phyloP scores from a whole-genome alignment of 225 moss, liverwort and hornwort genomes.

The Pseudisothecium myosuroides region DNA sequence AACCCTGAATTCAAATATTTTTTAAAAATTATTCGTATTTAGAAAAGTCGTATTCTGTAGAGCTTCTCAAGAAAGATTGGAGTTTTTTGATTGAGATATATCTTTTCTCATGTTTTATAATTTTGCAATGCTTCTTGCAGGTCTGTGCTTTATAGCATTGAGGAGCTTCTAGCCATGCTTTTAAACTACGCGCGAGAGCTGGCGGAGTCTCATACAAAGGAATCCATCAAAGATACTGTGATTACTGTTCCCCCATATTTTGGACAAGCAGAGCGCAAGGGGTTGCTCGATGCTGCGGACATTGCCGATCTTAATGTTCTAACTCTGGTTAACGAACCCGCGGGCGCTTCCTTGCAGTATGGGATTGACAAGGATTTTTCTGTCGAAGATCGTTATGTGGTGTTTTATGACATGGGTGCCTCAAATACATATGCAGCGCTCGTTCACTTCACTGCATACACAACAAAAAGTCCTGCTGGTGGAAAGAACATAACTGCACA shows the following conservation, averaged over 20 bases:
- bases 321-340: slow-evolving; percentile 71
- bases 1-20: not conserved
- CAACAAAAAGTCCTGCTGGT: slow-evolving; percentile 51
- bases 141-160: slow-evolving; percentile 49
- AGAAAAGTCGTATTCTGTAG: not conserved
- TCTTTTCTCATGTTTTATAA: not conserved
- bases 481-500: slow-evolving; percentile 74
- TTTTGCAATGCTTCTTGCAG: slow-evolving; percentile 8
- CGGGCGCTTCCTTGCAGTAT: slow-evolving; percentile 93
- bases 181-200: slow-evolving; percentile 75
- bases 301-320: slow-evolving; percentile 84
- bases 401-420: slow-evolving; percentile 99
- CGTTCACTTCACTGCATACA: slow-evolving; percentile 75
- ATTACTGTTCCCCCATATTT: slow-evolving; percentile 89
- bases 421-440: slow-evolving; percentile 82
- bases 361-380: slow-evolving; percentile 95
- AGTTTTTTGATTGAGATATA: not conserved
- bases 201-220: slow-evolving; percentile 74
- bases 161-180: slow-evolving; percentile 91
- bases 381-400: slow-evolving; percentile 66
- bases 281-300: slow-evolving; percentile 74
- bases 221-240: slow-evolving; percentile 67
- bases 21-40: too few relatives aligned
- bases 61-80: not conserved
- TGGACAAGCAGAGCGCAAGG: slow-evolving; percentile 90